A percentile compares a stretch with the other conserved stretches of the same genome.
phyloP scores from a whole-genome alignment of 2,329 filamentous ascomycete species.

The Penicillium sp. region DNA sequence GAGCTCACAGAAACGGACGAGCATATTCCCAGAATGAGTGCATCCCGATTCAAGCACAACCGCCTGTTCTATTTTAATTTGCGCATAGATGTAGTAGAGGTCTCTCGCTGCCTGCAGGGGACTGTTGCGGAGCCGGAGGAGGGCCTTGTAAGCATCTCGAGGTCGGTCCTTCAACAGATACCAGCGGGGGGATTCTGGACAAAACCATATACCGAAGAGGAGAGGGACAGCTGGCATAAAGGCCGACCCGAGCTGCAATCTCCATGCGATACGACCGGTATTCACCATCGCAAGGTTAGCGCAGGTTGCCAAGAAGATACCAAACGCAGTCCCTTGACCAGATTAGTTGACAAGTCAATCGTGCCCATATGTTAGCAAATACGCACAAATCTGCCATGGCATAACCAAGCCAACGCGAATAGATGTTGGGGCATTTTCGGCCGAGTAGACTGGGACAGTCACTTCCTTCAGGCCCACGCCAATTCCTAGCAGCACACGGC shows the following conservation, averaged over 20 bases:
- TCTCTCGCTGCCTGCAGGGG: conserved; percentile 66
- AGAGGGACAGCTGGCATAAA: conserved; percentile 69
- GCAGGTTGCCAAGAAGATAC: conserved; percentile 69
- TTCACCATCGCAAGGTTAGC: conserved; percentile 69
- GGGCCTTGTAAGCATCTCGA: conserved; percentile 63
- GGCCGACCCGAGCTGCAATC: conserved; percentile 67
- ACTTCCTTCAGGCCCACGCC: conserved; percentile 67
- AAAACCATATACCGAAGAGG: conserved; percentile 62
- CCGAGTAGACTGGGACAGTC: conserved; percentile 60
- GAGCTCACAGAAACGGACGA: conserved; percentile 62
- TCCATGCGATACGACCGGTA: conserved; percentile 63
- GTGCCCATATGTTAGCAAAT: too few species aligned
- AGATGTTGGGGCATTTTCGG: conserved; percentile 60
- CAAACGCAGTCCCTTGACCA: conserved; percentile 56
- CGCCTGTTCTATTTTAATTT: conserved; percentile 53
- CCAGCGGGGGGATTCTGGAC: conserved; percentile 70
- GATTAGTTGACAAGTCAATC: too few species aligned
- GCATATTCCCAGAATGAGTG: background rate
- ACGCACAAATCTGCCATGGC: conserved; percentile 53
- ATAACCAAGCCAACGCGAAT: conserved; percentile 63
- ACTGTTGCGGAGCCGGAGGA: conserved; percentile 62
- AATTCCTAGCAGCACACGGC: conserved; percentile 62
- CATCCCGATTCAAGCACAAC: conserved; percentile 59
- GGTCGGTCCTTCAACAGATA: conserved; percentile 70
- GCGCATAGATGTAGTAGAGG: conserved; percentile 64